Evolutionary conservation across 805 yeast genomes (phyloP).

Genomic region (Candida tallmaniae): DNA sequence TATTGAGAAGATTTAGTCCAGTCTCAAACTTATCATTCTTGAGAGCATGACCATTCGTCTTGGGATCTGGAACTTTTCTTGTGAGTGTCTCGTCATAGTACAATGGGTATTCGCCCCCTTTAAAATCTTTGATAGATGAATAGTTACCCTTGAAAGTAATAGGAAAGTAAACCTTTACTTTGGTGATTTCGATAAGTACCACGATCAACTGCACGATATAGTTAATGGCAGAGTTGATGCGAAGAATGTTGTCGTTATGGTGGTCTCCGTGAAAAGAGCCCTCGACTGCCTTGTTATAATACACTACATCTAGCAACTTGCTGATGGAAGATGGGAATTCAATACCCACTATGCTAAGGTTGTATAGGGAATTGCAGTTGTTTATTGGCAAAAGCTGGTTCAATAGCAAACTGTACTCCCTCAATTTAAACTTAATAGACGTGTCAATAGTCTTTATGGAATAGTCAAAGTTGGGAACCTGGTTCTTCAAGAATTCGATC

Average conservation of each 20-base stretch:
- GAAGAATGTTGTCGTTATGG: constrained; percentile 15
- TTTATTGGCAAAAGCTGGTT: constrained; percentile 25
- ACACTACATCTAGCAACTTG: constrained; percentile 27
- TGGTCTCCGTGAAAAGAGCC: constrained; percentile 8
- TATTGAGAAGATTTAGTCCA: constrained; percentile 28
- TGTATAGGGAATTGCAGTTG: constrained; percentile 17
- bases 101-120: constrained; percentile 21
- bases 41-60: constrained; percentile 7
- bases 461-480: constrained; percentile 25
- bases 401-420: constrained; percentile 14
- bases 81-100: constrained; percentile 20
- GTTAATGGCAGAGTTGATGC: constrained; percentile 29
- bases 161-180: constrained; percentile 22
- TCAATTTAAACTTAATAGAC: constrained; percentile 18
- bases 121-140: constrained; percentile 21
- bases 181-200: constrained; percentile 21
- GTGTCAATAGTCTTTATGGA: constrained; percentile 10
- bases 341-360: constrained; percentile 27
- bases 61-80: constrained; percentile 13
- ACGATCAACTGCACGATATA: constrained; percentile 26
- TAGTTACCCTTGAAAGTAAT: constrained; percentile 21
- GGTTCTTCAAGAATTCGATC: constrained; percentile 22
- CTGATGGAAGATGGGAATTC: constrained; percentile 31
- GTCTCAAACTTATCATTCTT: constrained; percentile 27
- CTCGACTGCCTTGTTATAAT: constrained; percentile 16